A percentile compares a stretch with the other conserved stretches of the same genome.
phyloP scores from a whole-genome alignment of 306 rosid species.

The Pueraria montana region DNA sequence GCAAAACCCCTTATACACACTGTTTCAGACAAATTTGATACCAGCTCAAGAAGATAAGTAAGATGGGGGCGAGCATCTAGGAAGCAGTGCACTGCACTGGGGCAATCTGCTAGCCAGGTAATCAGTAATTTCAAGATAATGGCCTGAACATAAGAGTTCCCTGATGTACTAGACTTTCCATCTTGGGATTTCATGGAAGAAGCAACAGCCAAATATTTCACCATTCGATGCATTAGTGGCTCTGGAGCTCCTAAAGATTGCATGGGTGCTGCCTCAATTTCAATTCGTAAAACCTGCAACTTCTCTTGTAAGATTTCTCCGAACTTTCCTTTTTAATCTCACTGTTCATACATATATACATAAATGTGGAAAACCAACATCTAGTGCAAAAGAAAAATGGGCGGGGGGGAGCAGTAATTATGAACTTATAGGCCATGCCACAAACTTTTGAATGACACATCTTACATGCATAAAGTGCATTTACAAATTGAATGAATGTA shows the following conservation, averaged over 20 bases:
- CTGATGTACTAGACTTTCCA: conserved; percentile 65
- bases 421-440: no score
- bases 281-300: conserved; percentile 80
- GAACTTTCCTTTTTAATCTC: conserved; percentile 1
- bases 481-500: conserved; percentile 1
- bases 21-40: conserved; percentile 75
- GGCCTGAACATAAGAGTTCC: conserved; percentile 68
- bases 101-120: conserved; percentile 88
- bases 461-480: not conserved
- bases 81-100: conserved; percentile 87
- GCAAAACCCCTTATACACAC: conserved; percentile 83
- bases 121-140: conserved; percentile 83
- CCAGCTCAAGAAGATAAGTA: conserved; percentile 88
- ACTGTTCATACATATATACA: conserved; percentile 20
- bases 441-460: no score
- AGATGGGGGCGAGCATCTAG: conserved; percentile 93
- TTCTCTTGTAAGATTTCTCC: conserved; percentile 33
- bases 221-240: conserved; percentile 86
- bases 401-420: no score
- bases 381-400: conserved; percentile 16
- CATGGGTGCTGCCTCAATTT: conserved; percentile 85
- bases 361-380: not conserved
- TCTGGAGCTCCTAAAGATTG: conserved; percentile 83
- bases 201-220: conserved; percentile 87
- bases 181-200: conserved; percentile 84